Percentiles rank a stretch among this genome's conserved stretches.
Evolutionary conservation across 1,284 basidiomycete species (phyloP).

Genomic region (Heterobasidion occidentale): DNA sequence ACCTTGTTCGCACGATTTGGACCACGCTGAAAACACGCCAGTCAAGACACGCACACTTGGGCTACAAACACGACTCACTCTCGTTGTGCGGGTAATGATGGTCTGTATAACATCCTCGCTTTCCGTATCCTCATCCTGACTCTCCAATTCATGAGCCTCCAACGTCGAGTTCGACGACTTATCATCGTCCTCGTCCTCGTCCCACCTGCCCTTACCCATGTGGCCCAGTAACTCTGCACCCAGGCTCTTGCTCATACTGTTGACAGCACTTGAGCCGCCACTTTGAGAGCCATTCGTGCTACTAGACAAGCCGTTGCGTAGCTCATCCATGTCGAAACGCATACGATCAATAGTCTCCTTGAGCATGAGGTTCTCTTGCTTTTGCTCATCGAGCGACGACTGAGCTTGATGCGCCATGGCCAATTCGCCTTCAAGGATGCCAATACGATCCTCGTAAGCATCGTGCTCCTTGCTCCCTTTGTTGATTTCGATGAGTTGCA

Average conservation of each 20-base stretch:
- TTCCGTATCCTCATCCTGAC: conserved; percentile 48
- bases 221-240: conserved; percentile 72
- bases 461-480: conserved; percentile 61
- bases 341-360: conserved; percentile 92
- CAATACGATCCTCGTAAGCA: conserved; percentile 59
- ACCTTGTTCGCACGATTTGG: conserved; percentile 45
- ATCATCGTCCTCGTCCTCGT: conserved; percentile 37
- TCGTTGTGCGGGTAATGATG: conserved; percentile 71
- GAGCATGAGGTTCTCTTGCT: conserved; percentile 83
- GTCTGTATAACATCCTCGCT: conserved; percentile 75
- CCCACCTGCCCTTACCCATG: conserved; percentile 41
- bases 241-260: conserved; percentile 70
- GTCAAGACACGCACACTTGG: conserved; percentile 2
- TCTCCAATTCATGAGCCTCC: conserved; percentile 28
- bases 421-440: conserved; percentile 62
- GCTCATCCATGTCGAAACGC: conserved; percentile 85
- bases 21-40: conserved; percentile 43
- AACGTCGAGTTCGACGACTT: conserved; percentile 14
- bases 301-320: conserved; percentile 75
- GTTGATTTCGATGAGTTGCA: conserved; percentile 54
- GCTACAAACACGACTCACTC: conserved; percentile 36
- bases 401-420: conserved; percentile 60
- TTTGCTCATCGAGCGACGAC: conserved; percentile 75
- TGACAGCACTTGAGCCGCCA: conserved; percentile 34
- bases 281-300: conserved; percentile 32